These are phyloP conservation scores for Suaeda aralocaspica DNA, from an alignment of 148 eudicot species.

Conservation along the genomic window DNA sequence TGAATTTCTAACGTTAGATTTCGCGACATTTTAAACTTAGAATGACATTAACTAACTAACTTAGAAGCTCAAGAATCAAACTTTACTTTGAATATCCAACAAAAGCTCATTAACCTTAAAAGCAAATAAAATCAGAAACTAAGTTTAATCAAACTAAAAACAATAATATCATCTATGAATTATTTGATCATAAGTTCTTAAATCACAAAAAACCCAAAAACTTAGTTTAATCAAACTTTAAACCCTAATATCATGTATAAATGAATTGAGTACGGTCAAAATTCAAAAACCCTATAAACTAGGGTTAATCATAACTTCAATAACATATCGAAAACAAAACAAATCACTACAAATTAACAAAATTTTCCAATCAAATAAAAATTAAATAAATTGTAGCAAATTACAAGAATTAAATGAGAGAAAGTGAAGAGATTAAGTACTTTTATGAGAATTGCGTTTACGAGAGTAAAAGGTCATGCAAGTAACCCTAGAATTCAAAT, in stretches of 20 bases:
- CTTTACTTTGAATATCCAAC: too few species aligned
- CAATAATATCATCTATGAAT: not conserved
- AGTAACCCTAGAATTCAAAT: conserved; percentile 11
- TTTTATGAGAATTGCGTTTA: conserved; percentile 18
- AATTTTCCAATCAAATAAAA: conserved; percentile 3
- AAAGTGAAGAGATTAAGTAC: not conserved
- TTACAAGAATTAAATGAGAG: not conserved
- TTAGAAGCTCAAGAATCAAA: too few species aligned
- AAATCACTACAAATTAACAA: conserved; percentile 8
- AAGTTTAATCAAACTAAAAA: too few species aligned
- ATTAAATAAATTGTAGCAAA: not conserved
- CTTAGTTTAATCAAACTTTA: not conserved
- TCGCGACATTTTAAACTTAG: too few species aligned
- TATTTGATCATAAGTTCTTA: not conserved
- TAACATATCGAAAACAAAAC: not conserved
- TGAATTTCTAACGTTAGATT: too few species aligned
- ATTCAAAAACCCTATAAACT: too few species aligned
- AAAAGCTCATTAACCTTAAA: too few species aligned
- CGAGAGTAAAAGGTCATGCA: conserved; percentile 24
- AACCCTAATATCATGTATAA: too few species aligned
- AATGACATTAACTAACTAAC: too few species aligned
- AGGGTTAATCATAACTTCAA: not conserved
- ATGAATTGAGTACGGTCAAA: too few species aligned
- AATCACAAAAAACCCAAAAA: not conserved
- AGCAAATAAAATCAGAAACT: too few species aligned